These are phyloP conservation scores for Massospora cicadina DNA, from an alignment of 371 early-diverging fungal genomes.

Conservation along the genomic window DNA sequence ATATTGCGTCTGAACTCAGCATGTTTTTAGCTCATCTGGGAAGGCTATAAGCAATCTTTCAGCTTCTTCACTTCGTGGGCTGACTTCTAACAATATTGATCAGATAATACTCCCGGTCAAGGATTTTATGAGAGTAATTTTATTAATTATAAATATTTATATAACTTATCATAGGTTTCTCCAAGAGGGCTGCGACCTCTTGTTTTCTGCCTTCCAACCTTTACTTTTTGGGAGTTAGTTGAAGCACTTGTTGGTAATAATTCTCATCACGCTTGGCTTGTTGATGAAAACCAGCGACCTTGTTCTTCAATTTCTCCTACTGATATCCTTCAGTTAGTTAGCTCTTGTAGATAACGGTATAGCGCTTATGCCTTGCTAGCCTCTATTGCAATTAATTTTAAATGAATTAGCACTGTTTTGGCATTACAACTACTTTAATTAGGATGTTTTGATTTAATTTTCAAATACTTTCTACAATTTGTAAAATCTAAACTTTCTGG, in stretches of 20 bases:
- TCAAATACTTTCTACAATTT: too few species aligned
- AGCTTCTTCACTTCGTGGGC: conserved; percentile 7
- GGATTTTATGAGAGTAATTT: conserved; percentile 8
- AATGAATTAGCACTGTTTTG: too few species aligned
- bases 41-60: conserved; percentile 7
- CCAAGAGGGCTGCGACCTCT: conserved; percentile 9
- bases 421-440: too few species aligned
- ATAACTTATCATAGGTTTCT: conserved; percentile 1
- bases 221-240: neutral
- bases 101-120: conserved; percentile 4
- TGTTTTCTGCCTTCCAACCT: neutral
- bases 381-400: too few species aligned
- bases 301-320: conserved; percentile 5
- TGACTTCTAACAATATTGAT: neutral
- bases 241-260: neutral
- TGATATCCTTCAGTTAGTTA: conserved; percentile 6
- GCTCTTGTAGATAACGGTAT: neutral
- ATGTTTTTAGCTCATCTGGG: conserved; percentile 1
- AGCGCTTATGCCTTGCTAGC: too few species aligned
- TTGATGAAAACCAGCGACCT: conserved; percentile 2
- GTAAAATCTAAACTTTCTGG: too few species aligned
- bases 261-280: conserved; percentile 6
- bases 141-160: neutral
- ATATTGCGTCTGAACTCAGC: too few species aligned
- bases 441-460: too few species aligned